Conservation (phyloP, 2,329 filamentous ascomycete genomes). For the Blastomyces parvus region DNA sequence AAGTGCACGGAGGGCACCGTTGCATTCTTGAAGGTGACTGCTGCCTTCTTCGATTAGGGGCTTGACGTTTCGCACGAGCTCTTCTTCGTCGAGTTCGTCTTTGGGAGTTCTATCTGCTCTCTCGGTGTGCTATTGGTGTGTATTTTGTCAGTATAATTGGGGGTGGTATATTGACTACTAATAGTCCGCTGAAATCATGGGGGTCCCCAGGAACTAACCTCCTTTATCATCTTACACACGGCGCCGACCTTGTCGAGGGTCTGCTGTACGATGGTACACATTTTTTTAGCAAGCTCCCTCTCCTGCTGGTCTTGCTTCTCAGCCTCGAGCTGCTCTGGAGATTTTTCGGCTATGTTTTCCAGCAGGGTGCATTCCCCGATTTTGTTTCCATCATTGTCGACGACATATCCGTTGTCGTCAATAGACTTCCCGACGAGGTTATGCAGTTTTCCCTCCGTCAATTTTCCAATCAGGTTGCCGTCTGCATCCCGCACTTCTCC, state of each 20-base stretch:
- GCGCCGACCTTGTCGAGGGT: slow-evolving; percentile 76
- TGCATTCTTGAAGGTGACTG: slow-evolving; percentile 73
- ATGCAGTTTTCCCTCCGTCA: slow-evolving; percentile 37
- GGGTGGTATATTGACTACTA: not conserved
- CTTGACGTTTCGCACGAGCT: slow-evolving; percentile 74
- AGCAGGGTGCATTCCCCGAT: slow-evolving; percentile 54
- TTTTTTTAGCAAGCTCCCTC: slow-evolving; percentile 65
- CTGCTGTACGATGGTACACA: slow-evolving; percentile 62
- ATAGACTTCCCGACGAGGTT: slow-evolving; percentile 36
- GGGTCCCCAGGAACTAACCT: slow-evolving; percentile 48
- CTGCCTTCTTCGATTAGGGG: slow-evolving; percentile 81
- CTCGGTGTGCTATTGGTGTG: slow-evolving; percentile 56
- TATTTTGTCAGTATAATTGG: slow-evolving; percentile 18
- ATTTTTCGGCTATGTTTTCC: slow-evolving; percentile 43
- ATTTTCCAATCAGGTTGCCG: slow-evolving; percentile 38
- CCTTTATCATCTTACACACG: slow-evolving; percentile 75
- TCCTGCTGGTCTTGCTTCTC: slow-evolving; percentile 57
- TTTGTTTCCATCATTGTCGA: slow-evolving; percentile 54
- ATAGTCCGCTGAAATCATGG: not conserved
- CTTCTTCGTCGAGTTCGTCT: slow-evolving; percentile 83
- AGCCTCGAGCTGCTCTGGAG: slow-evolving; percentile 43
- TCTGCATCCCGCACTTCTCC: slow-evolving; percentile 40
- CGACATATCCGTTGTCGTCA: slow-evolving; percentile 45
- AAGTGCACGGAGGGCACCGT: slow-evolving; percentile 75
- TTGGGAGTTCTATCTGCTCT: slow-evolving; percentile 68